A percentile compares a stretch with the other conserved stretches of the same genome.
Evolutionary conservation across 257 asterid genomes (phyloP).

Genomic region (Plectranthus barbatus): DNA sequence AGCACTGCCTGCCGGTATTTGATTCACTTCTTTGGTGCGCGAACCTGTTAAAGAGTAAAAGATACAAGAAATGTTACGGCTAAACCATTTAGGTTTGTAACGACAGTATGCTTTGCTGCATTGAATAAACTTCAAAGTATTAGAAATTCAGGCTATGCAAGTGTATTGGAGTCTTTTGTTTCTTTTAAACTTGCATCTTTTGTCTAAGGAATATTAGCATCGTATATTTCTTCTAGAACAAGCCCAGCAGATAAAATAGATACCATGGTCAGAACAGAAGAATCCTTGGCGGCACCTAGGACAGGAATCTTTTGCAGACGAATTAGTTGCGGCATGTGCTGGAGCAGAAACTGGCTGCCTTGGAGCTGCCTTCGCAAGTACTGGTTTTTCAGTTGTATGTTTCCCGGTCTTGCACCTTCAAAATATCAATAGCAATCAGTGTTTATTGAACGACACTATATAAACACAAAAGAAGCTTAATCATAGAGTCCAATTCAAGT

Average conservation of each 20-base stretch:
- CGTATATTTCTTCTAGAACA: neutral
- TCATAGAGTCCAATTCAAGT: neutral
- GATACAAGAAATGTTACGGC: neutral
- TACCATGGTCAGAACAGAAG: constrained; percentile 68
- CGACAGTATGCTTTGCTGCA: neutral
- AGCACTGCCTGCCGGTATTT: constrained; percentile 22
- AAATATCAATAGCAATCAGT: constrained; percentile 33
- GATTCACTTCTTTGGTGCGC: constrained; percentile 34
- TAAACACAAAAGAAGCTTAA: constrained; percentile 14
- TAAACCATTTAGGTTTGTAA: neutral
- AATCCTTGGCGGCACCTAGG: constrained; percentile 93
- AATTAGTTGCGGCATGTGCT: constrained; percentile 18
- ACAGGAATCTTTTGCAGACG: constrained; percentile 47
- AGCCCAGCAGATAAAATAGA: neutral
- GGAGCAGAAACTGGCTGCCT: constrained; percentile 31
- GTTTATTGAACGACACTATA: constrained; percentile 2
- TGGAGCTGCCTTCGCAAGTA: constrained; percentile 30
- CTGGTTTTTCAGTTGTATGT: constrained; percentile 47
- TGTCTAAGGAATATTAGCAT: neutral
- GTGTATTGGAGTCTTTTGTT: neutral
- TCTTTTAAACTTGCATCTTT: neutral
- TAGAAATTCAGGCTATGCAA: neutral
- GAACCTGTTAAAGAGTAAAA: constrained; percentile 34
- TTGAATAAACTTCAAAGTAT: neutral
- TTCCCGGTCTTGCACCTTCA: constrained; percentile 52